These are phyloP conservation scores for Xylaria nigripes DNA, from an alignment of 495 filamentous ascomycete species.

Conservation along the genomic window DNA sequence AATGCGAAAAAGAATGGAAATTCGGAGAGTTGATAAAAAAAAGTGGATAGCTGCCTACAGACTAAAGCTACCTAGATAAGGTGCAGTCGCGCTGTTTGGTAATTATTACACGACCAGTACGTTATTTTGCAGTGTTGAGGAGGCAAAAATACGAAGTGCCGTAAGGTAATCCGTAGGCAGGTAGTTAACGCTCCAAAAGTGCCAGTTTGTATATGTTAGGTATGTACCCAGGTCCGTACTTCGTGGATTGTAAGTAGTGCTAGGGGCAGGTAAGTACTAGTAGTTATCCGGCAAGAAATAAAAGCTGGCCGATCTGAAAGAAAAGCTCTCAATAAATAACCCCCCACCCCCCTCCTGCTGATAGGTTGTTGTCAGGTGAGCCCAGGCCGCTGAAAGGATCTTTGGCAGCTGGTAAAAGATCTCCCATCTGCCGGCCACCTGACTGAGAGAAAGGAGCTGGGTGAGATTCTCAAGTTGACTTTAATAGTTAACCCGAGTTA, in stretches of 20 bases:
- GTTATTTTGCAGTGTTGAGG: not conserved
- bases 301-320: not conserved
- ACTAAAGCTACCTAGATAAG: not conserved
- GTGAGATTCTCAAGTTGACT: too few species aligned
- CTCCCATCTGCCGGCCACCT: not conserved
- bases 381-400: too few species aligned
- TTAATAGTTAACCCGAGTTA: too few species aligned
- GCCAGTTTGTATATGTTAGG: too few species aligned
- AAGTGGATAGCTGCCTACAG: slow-evolving; percentile 3
- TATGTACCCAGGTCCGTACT: too few species aligned
- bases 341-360: too few species aligned
- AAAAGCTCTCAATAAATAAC: not conserved
- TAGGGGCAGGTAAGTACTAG: too few species aligned
- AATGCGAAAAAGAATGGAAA: not conserved
- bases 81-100: not conserved
- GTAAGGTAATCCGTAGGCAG: not conserved
- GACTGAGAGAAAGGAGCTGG: too few species aligned
- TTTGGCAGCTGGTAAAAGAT: not conserved
- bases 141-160: too few species aligned
- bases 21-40: not conserved
- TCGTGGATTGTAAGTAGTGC: too few species aligned
- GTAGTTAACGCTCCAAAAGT: too few species aligned
- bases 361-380: too few species aligned
- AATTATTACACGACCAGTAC: not conserved
- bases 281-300: not conserved